Evolutionary conservation across 495 filamentous ascomycete genomes (phyloP).

Genomic region (Neurospora sp.): DNA sequence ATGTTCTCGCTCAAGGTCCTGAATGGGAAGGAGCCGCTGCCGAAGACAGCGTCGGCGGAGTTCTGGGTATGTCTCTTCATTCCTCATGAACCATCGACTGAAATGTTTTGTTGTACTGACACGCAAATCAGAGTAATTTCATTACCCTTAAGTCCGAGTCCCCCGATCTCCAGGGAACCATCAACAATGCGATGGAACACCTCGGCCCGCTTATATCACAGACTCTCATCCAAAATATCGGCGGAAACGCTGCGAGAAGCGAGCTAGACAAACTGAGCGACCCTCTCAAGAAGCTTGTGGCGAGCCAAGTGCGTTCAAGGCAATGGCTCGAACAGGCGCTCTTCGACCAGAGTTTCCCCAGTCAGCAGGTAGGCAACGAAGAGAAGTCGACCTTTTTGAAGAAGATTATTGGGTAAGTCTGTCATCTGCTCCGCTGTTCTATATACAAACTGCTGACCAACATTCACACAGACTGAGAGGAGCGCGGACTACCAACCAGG

Average conservation of each 20-base stretch:
- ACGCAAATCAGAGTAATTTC: constrained; percentile 33
- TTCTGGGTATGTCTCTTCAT: constrained; percentile 57
- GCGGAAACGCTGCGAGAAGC: constrained; percentile 63
- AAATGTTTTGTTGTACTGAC: constrained; percentile 5
- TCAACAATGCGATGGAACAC: constrained; percentile 45
- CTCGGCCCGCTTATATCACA: constrained; percentile 51
- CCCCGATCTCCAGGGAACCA: constrained; percentile 29
- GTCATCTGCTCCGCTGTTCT: neutral
- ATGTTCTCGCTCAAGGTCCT: constrained; percentile 67
- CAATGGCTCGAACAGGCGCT: constrained; percentile 53
- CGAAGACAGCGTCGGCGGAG: constrained; percentile 65
- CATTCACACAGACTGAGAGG: constrained; percentile 8
- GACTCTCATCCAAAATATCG: constrained; percentile 56
- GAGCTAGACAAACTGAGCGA: constrained; percentile 70
- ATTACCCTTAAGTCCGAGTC: constrained; percentile 31
- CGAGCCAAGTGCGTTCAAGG: constrained; percentile 49
- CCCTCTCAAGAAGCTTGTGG: constrained; percentile 66
- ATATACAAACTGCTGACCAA: neutral
- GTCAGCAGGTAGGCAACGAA: constrained; percentile 42
- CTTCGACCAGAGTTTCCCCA: constrained; percentile 41
- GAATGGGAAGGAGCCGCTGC: constrained; percentile 61
- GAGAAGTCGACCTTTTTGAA: constrained; percentile 54
- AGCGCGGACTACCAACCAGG: constrained; percentile 12
- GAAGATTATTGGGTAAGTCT: constrained; percentile 44
- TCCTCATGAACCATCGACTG: constrained; percentile 11